phyloP scores from a whole-genome alignment of 2,329 filamentous ascomycete species.

The Phyllosticta citriasiana region DNA sequence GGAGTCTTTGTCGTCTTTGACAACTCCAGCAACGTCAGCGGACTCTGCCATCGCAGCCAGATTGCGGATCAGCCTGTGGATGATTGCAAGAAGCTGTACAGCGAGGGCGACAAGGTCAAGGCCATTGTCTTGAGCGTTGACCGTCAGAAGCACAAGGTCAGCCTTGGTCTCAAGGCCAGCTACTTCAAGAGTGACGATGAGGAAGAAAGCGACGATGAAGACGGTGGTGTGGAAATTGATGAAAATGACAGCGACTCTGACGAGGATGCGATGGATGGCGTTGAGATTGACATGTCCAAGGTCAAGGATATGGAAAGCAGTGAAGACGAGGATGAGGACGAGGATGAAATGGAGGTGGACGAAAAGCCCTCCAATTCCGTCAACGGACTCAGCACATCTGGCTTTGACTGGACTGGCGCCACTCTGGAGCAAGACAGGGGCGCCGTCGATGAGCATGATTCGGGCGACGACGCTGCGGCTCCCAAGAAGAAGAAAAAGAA shows the following conservation, averaged over 20 bases:
- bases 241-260: constrained; percentile 32
- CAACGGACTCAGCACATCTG: constrained; percentile 57
- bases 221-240: constrained; percentile 38
- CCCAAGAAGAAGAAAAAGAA: constrained; percentile 68
- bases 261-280: constrained; percentile 26
- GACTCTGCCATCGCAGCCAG: constrained; percentile 83
- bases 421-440: constrained; percentile 44
- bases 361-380: constrained; percentile 20
- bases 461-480: constrained; percentile 43
- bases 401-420: constrained; percentile 81
- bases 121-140: constrained; percentile 78
- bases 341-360: constrained; percentile 32
- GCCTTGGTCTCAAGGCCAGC: constrained; percentile 84
- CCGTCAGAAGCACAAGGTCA: constrained; percentile 63
- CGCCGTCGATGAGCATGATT: constrained; percentile 37
- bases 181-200: constrained; percentile 63
- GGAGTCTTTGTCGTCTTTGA: constrained; percentile 91
- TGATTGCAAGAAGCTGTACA: constrained; percentile 83
- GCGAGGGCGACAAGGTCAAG: constrained; percentile 86
- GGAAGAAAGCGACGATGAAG: constrained; percentile 31
- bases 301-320: constrained; percentile 26
- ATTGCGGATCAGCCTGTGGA: constrained; percentile 70
- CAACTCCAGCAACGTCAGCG: constrained; percentile 78
- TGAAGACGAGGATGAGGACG: constrained; percentile 21
- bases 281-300: constrained; percentile 36